Conservation (phyloP, 352 stramenopile species). For the Elongisporangium anandrum region DNA sequence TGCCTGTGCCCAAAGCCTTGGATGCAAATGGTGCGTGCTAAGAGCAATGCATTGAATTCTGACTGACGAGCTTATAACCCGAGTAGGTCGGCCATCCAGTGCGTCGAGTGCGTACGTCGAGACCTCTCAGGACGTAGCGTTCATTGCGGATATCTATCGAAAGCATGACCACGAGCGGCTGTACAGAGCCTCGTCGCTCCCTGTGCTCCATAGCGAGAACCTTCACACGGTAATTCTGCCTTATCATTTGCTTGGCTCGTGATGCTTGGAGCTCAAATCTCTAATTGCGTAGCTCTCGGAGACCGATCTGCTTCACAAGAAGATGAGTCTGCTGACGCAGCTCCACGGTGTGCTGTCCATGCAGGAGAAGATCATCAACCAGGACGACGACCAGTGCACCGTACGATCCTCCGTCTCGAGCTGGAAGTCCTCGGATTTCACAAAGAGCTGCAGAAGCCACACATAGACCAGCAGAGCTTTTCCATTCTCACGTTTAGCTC, state of each 20-base stretch:
- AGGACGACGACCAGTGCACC: constrained; percentile 50
- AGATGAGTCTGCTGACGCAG: constrained; percentile 45
- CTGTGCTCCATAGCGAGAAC: constrained; percentile 17
- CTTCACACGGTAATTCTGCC: constrained; percentile 34
- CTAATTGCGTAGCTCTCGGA: constrained; percentile 48
- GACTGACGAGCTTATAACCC: neutral
- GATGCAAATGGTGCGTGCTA: constrained; percentile 1
- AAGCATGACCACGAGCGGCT: constrained; percentile 40
- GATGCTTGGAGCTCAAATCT: too few relatives aligned
- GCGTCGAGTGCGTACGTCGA: constrained; percentile 11
- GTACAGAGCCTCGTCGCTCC: constrained; percentile 9
- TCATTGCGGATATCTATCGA: constrained; percentile 44
- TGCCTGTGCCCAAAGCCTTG: constrained; percentile 8
- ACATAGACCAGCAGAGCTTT: constrained; percentile 1
- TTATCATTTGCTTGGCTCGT: too few relatives aligned
- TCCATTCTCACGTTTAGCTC: neutral
- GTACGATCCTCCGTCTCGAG: constrained; percentile 69
- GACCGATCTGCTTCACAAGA: constrained; percentile 45
- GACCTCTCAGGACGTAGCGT: constrained; percentile 39
- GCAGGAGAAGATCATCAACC: constrained; percentile 42
- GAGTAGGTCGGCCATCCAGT: neutral
- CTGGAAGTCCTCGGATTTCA: constrained; percentile 46
- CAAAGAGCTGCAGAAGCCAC: constrained; percentile 6
- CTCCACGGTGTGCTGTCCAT: constrained; percentile 49
- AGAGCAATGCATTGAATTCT: neutral